Evolutionary conservation across 257 asterid genomes (phyloP).

Genomic region (Salvia rosmarinus): DNA sequence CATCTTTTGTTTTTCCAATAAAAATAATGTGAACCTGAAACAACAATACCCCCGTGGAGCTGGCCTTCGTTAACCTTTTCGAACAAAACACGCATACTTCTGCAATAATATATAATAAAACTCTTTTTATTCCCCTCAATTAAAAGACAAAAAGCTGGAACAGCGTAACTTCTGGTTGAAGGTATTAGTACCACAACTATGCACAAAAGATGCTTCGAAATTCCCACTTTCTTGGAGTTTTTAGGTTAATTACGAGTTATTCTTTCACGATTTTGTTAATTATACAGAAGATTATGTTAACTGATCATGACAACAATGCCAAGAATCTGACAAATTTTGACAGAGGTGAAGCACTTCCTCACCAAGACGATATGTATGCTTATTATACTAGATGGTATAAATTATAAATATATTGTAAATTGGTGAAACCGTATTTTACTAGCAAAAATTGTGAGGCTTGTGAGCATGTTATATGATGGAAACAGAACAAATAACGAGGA

Average conservation of each 20-base stretch:
- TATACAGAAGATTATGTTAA: background rate
- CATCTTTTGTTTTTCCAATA: background rate
- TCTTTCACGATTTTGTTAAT: background rate
- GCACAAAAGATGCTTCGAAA: conserved; percentile 31
- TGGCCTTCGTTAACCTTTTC: conserved; percentile 35
- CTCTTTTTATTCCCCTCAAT: background rate
- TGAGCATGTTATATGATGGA: conserved; percentile 28
- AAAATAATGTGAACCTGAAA: conserved; percentile 28
- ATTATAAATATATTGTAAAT: background rate
- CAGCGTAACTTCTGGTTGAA: conserved; percentile 40
- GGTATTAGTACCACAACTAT: conserved; percentile 28
- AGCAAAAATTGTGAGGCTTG: background rate
- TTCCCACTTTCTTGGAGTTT: conserved; percentile 48
- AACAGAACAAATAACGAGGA: background rate
- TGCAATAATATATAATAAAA: conserved; percentile 18
- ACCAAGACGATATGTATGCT: conserved; percentile 12
- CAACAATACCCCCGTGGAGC: conserved; percentile 37
- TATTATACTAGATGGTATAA: background rate
- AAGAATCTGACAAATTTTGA: conserved; percentile 30
- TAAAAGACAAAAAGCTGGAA: conserved; percentile 28
- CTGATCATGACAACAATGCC: conserved; percentile 19
- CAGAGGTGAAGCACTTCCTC: conserved; percentile 37
- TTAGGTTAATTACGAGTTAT: conserved; percentile 25
- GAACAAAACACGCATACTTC: conserved; percentile 30
- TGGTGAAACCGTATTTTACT: conserved; percentile 19